A percentile compares a stretch with the other conserved stretches of the same genome.
These are phyloP conservation scores for Plasmodium yoelii DNA, from an alignment of 169 alveolate species.

Conservation along the genomic window DNA sequence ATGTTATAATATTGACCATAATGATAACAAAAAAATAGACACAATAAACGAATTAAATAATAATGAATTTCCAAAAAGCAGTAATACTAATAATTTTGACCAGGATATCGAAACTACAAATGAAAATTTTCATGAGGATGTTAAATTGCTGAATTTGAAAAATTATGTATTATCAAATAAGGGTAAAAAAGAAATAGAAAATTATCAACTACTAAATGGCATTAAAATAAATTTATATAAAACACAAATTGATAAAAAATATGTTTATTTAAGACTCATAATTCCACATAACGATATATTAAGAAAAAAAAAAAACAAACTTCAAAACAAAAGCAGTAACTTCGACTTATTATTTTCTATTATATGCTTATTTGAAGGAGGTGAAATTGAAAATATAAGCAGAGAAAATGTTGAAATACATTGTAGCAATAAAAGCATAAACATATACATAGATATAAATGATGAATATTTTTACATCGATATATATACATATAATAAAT, in stretches of 20 bases:
- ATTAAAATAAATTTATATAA: conserved; percentile 52
- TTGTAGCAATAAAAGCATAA: conserved; percentile 85
- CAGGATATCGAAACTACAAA: too few species aligned
- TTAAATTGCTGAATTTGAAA: conserved; percentile 5
- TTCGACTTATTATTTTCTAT: conserved; percentile 54
- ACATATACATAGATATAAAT: conserved; percentile 83
- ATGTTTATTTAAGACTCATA: conserved; percentile 49
- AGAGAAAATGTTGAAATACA: conserved; percentile 88
- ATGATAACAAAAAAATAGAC: not conserved
- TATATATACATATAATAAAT: conserved; percentile 78
- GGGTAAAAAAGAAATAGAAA: conserved; percentile 37
- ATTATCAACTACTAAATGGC: conserved; percentile 53
- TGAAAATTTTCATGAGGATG: not conserved
- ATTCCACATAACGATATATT: conserved; percentile 72
- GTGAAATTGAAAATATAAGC: conserved; percentile 86
- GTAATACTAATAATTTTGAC: not conserved
- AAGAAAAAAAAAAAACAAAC: conserved; percentile 18
- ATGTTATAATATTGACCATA: not conserved
- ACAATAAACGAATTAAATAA: not conserved
- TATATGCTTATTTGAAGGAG: conserved; percentile 89
- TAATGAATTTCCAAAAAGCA: not conserved
- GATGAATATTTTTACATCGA: conserved; percentile 86
- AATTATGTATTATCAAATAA: conserved; percentile 12
- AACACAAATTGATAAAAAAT: conserved; percentile 54
- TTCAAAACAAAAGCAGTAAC: not conserved